Evolutionary conservation across 768 basidiomycete genomes (phyloP).

Genomic region (Rhodotorula graminis): DNA sequence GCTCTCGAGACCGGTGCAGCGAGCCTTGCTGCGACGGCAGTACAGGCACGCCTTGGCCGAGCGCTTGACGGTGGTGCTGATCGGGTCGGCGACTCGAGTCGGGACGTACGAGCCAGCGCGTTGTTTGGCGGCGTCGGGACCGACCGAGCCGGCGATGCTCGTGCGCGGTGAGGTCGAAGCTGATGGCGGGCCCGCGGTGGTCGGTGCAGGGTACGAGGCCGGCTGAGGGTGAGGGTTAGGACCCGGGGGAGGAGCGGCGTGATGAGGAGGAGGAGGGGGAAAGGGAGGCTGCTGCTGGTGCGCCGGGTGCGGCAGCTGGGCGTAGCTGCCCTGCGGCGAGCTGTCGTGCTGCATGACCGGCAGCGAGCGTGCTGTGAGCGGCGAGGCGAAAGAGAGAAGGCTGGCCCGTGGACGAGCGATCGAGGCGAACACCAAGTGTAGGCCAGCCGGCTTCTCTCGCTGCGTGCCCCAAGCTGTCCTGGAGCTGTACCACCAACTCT

Average conservation of each 20-base stretch:
- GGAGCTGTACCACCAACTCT: too few species aligned
- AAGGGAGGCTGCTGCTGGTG: background rate
- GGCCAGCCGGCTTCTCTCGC: too few species aligned
- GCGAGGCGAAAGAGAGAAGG: background rate
- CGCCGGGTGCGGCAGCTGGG: background rate
- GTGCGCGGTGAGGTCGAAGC: too few species aligned
- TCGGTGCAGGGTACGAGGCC: too few species aligned
- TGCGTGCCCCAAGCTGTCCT: too few species aligned
- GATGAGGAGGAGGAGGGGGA: background rate
- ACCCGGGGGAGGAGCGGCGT: too few species aligned
- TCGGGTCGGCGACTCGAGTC: background rate
- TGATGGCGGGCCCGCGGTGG: too few species aligned
- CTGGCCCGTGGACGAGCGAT: too few species aligned
- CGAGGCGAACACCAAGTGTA: too few species aligned
- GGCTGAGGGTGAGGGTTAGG: too few species aligned
- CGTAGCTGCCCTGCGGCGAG: background rate
- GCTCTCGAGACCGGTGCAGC: constrained; percentile 18
- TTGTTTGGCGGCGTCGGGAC: background rate
- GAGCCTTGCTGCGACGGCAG: constrained; percentile 10
- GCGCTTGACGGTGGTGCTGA: constrained; percentile 1
- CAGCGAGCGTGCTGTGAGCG: background rate
- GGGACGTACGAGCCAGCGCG: background rate
- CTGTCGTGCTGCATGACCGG: background rate
- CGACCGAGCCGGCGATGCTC: background rate
- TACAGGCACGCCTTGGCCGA: constrained; percentile 14